These are phyloP conservation scores for Drosera capensis DNA, from an alignment of 148 eudicot genomes.

Conservation along the genomic window DNA sequence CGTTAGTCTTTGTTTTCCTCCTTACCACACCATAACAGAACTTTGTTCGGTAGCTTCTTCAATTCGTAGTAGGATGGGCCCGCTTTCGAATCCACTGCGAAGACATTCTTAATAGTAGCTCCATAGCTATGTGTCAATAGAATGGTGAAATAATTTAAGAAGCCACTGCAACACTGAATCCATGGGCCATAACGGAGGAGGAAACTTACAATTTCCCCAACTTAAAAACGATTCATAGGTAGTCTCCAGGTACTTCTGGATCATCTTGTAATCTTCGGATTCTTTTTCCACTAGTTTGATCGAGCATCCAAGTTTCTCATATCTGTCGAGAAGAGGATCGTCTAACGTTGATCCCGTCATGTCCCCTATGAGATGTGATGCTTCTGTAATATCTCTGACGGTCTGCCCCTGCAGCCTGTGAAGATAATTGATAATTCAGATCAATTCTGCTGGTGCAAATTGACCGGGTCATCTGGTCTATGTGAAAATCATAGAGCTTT, in stretches of 20 bases:
- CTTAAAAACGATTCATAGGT: constrained; percentile 74
- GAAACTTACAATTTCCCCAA: constrained; percentile 50
- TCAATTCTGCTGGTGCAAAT: neutral
- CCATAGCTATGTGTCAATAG: constrained; percentile 38
- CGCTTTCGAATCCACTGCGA: constrained; percentile 43
- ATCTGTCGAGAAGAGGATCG: constrained; percentile 54
- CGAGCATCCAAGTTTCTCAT: constrained; percentile 48
- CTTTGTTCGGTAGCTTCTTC: constrained; percentile 72
- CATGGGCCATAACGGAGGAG: neutral
- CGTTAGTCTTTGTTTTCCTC: too few species aligned
- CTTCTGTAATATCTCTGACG: constrained; percentile 44
- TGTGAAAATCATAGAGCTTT: neutral
- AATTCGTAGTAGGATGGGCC: constrained; percentile 59
- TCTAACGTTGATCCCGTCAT: constrained; percentile 61
- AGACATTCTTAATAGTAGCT: constrained; percentile 51
- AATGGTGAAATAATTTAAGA: neutral
- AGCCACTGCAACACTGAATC: neutral
- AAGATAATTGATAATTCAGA: neutral
- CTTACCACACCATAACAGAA: constrained; percentile 80
- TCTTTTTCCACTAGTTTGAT: constrained; percentile 37
- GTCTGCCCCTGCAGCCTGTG: constrained; percentile 67
- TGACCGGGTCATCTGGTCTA: neutral
- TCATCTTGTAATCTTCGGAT: constrained; percentile 72
- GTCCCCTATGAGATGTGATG: constrained; percentile 66
- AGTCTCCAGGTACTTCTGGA: constrained; percentile 47